Percentiles rank a stretch among this genome's conserved stretches.
Conservation (phyloP, 1,284 basidiomycete genomes). For the Fomitopsis palustris region DNA sequence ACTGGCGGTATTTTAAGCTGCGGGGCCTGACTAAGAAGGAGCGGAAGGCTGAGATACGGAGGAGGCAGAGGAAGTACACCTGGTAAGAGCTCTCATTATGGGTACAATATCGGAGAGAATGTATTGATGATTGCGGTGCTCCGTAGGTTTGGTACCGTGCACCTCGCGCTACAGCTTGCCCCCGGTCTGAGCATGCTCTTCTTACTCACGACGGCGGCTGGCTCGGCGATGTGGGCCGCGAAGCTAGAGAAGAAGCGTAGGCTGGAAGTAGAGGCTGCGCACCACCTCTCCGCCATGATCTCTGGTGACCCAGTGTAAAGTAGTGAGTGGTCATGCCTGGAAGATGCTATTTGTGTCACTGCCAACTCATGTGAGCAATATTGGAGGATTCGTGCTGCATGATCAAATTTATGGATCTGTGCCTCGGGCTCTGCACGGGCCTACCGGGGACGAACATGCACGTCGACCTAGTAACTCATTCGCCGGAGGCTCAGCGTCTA, state of each 20-base stretch:
- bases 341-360: too few species aligned
- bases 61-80: background rate
- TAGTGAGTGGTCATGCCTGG: too few species aligned
- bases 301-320: too few species aligned
- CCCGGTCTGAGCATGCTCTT: background rate
- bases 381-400: too few species aligned
- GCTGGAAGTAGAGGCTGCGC: background rate
- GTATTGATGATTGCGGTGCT: background rate
- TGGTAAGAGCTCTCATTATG: background rate
- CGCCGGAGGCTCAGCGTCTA: too few species aligned
- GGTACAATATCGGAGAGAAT: background rate
- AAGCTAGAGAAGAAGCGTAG: background rate
- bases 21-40: background rate
- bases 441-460: too few species aligned
- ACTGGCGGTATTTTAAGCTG: background rate
- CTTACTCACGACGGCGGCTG: background rate
- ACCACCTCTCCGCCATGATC: background rate
- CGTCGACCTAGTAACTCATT: too few species aligned
- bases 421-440: too few species aligned
- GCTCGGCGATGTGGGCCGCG: background rate
- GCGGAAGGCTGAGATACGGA: background rate
- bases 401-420: too few species aligned
- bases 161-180: background rate
- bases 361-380: too few species aligned
- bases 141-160: background rate